Conservation (phyloP, 2,329 filamentous ascomycete species). For the Aureobasidium sp. region DNA sequence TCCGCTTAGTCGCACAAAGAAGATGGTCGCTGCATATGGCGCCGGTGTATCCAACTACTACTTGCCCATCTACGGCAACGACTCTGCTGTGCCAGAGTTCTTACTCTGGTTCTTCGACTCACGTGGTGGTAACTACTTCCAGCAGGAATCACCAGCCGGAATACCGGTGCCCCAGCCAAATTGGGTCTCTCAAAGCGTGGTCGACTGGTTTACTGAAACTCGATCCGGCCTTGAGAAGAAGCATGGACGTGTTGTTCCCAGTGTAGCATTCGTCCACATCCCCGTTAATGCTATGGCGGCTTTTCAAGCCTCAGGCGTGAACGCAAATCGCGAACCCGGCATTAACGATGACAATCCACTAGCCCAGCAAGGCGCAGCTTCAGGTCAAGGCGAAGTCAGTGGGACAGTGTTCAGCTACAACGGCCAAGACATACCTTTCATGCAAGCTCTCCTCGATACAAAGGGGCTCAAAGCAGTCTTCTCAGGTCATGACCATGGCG, state of each 20-base stretch:
- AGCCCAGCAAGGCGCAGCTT: slow-evolving; percentile 30
- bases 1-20: slow-evolving; percentile 34
- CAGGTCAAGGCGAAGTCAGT: slow-evolving; percentile 30
- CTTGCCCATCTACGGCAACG: slow-evolving; percentile 39
- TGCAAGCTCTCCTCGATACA: slow-evolving; percentile 50
- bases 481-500: slow-evolving; percentile 56
- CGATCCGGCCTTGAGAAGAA: slow-evolving; percentile 23
- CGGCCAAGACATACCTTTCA: slow-evolving; percentile 52
- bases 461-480: slow-evolving; percentile 51
- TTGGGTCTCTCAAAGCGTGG: slow-evolving; percentile 39
- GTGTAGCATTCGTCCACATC: slow-evolving; percentile 50
- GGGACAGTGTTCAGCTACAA: slow-evolving; percentile 28
- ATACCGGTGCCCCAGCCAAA: slow-evolving; percentile 29
- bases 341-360: slow-evolving; percentile 38
- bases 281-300: slow-evolving; percentile 36
- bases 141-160: slow-evolving; percentile 25
- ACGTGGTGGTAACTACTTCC: slow-evolving; percentile 49
- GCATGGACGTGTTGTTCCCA: slow-evolving; percentile 36
- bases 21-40: slow-evolving; percentile 32
- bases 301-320: slow-evolving; percentile 36
- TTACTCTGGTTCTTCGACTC: slow-evolving; percentile 68
- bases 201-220: slow-evolving; percentile 38
- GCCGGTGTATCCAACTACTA: slow-evolving; percentile 48
- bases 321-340: slow-evolving; percentile 36
- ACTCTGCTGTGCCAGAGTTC: slow-evolving; percentile 34